Conservation (phyloP, 2,329 filamentous ascomycete genomes). For the Juglanconis oblonga region DNA sequence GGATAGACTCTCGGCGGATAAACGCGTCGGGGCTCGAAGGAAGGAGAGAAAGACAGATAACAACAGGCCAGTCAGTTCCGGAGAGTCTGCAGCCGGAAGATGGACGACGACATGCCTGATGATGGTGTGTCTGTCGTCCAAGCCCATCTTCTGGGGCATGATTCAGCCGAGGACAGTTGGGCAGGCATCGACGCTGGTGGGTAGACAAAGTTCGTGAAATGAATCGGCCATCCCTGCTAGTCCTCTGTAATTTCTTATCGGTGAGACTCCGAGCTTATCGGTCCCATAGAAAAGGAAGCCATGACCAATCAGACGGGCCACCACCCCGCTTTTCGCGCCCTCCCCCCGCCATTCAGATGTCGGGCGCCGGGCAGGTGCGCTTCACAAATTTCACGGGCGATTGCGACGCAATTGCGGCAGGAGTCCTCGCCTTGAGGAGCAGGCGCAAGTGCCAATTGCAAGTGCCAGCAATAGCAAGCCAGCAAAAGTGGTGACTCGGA, state of each 20-base stretch:
- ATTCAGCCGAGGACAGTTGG: too few relatives aligned
- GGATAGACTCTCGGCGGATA: too few relatives aligned
- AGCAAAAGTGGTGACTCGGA: background rate
- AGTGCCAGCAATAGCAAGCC: background rate
- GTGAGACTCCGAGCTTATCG: background rate
- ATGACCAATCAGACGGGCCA: background rate
- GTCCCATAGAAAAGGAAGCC: background rate
- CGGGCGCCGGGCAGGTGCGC: conserved; percentile 13
- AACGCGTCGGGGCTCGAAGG: too few relatives aligned
- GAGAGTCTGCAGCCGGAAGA: too few relatives aligned
- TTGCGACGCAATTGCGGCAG: background rate
- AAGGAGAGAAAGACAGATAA: too few relatives aligned
- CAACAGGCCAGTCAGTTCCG: too few relatives aligned
- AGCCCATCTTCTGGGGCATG: too few relatives aligned
- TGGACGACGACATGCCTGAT: too few relatives aligned
- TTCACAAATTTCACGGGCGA: conserved; percentile 6
- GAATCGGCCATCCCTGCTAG: background rate
- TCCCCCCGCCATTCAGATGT: conserved; percentile 14
- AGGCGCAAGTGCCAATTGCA: background rate
- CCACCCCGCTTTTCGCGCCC: conserved; percentile 9
- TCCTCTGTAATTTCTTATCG: background rate
- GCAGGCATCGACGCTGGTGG: background rate
- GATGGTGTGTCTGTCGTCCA: too few relatives aligned
- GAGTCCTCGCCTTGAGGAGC: background rate
- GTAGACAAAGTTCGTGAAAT: too few relatives aligned